These are phyloP conservation scores for Xylariaceae sp. DNA, from an alignment of 2,329 filamentous ascomycete species.

Conservation along the genomic window DNA sequence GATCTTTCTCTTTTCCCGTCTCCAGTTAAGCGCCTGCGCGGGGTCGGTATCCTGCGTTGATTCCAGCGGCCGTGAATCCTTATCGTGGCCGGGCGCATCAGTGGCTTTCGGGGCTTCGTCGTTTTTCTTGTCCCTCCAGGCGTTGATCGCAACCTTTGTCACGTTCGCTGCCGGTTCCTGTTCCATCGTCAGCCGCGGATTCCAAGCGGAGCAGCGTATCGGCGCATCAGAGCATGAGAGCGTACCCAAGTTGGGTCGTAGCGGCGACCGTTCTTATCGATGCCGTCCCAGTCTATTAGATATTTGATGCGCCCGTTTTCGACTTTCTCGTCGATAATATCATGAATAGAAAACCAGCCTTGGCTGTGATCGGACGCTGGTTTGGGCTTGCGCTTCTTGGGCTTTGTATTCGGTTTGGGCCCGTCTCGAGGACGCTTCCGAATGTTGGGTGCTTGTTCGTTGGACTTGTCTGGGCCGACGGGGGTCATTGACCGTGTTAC, in stretches of 20 bases:
- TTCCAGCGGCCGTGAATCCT: conserved; percentile 7
- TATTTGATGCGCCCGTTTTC: conserved; percentile 49
- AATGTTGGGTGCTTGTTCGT: conserved; percentile 9
- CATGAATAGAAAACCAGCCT: conserved; percentile 42
- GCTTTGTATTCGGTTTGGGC: background rate
- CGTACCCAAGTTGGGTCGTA: conserved; percentile 62
- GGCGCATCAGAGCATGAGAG: background rate
- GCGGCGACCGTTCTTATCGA: conserved; percentile 53
- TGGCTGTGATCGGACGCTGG: background rate
- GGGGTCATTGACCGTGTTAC: conserved; percentile 37
- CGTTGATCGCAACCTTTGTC: conserved; percentile 32
- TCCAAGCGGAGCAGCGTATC: background rate
- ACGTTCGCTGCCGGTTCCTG: conserved; percentile 40
- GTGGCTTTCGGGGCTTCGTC: conserved; percentile 8
- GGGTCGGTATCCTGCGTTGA: conserved; percentile 22
- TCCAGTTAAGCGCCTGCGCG: conserved; percentile 12
- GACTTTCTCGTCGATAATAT: conserved; percentile 48
- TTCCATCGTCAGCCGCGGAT: conserved; percentile 16
- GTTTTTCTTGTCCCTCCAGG: conserved; percentile 35
- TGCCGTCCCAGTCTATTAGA: conserved; percentile 62
- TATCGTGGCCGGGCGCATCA: conserved; percentile 10
- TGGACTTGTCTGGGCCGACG: conserved; percentile 14
- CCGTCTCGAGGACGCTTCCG: conserved; percentile 12
- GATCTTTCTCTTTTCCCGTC: background rate
- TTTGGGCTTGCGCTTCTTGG: conserved; percentile 20